A percentile compares a stretch with the other conserved stretches of the same genome.
Conservation (phyloP, 257 asterid species). For the Nicotiana noctiflora region DNA sequence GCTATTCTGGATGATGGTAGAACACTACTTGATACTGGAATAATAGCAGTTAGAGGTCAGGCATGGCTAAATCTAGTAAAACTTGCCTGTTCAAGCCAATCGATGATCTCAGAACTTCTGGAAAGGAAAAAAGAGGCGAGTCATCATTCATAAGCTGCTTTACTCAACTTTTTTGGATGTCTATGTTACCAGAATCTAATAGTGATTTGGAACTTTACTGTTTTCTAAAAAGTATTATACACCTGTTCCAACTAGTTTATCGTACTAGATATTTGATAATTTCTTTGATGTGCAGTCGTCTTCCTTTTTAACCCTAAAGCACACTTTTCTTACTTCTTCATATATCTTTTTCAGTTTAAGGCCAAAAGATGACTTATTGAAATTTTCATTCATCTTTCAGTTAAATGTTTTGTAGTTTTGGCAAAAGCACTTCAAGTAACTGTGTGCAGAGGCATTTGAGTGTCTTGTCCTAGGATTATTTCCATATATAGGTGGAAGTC, state of each 20-base stretch:
- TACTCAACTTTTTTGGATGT: not conserved
- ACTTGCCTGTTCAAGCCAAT: constrained; percentile 66
- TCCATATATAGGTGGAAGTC: not conserved
- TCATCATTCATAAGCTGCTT: constrained; percentile 14
- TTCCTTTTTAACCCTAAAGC: not conserved
- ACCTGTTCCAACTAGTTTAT: not conserved
- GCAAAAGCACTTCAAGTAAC: not conserved
- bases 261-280: not conserved
- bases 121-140: constrained; percentile 74
- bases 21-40: constrained; percentile 92
- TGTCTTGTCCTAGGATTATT: not conserved
- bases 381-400: not conserved
- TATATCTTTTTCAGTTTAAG: not conserved
- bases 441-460: not conserved
- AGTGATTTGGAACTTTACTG: not conserved
- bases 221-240: not conserved
- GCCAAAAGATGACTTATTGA: not conserved
- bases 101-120: constrained; percentile 65
- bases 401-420: constrained; percentile 3
- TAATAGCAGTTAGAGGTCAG: constrained; percentile 86
- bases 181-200: not conserved
- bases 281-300: not conserved
- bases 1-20: constrained; percentile 91
- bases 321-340: not conserved
- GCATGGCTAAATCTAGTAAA: constrained; percentile 82